Conservation (phyloP, 2,329 filamentous ascomycete species). For the Ramichloridium luteum region DNA sequence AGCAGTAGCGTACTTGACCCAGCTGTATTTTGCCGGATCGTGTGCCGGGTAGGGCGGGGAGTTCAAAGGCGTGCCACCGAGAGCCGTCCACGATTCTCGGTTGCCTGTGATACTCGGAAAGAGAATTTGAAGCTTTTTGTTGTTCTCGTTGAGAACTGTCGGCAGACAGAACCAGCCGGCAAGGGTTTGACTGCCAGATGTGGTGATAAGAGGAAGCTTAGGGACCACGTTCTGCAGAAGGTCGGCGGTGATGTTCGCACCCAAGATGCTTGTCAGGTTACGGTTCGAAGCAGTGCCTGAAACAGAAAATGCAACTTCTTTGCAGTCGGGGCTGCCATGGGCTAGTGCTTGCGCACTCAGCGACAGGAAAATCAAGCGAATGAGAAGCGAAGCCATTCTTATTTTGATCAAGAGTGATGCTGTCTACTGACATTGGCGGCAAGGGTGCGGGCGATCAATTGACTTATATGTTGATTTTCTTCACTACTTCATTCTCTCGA, state of each 20-base stretch:
- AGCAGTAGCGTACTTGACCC: slow-evolving; percentile 7
- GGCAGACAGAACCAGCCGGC: slow-evolving; percentile 9
- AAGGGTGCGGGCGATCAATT: too few relatives aligned
- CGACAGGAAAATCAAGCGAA: too few relatives aligned
- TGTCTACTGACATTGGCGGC: too few relatives aligned
- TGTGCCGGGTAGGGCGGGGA: slow-evolving; percentile 4
- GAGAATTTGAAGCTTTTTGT: slow-evolving; percentile 7
- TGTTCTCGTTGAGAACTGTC: background rate
- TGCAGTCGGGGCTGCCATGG: slow-evolving; percentile 3
- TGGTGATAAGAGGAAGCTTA: slow-evolving; percentile 3
- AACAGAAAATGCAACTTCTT: slow-evolving; percentile 6
- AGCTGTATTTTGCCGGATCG: slow-evolving; percentile 7
- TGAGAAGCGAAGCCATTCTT: too few relatives aligned
- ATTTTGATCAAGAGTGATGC: too few relatives aligned
- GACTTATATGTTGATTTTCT: too few relatives aligned
- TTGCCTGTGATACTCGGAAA: slow-evolving; percentile 7
- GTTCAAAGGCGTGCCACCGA: slow-evolving; percentile 6
- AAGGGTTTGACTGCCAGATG: slow-evolving; percentile 6
- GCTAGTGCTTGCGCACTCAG: too few relatives aligned
- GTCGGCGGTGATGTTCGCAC: slow-evolving; percentile 3
- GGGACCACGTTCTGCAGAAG: slow-evolving; percentile 4
- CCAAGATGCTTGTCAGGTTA: slow-evolving; percentile 6
- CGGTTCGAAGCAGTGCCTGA: slow-evolving; percentile 6
- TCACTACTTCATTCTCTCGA: too few relatives aligned
- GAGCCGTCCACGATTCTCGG: slow-evolving; percentile 8